Evolutionary conservation across 1,139 yeast species (phyloP), one percentile per base, ranked within the genome.

Genomic region (Arxiozyma telluris): DNA sequence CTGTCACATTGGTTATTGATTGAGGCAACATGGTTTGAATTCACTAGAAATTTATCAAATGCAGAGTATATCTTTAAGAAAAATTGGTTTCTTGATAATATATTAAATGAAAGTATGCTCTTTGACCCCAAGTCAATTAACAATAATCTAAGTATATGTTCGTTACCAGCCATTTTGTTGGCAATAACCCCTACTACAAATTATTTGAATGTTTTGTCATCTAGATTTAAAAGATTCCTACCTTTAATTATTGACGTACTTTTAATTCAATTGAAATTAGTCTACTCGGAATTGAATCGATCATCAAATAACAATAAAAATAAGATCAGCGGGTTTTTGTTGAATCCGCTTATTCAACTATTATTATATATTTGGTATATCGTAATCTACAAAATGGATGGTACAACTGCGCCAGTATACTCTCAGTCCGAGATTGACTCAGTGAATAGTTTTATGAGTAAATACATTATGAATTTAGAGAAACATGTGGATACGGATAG

Each of bases 21-120:
- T 49, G 60, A 62, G 48, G 53, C 62, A 1, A 59, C 65, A 4
- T 64, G 67, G 67, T 62, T 62, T 50, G 64, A 62, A 34, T 61
- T 62, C 44, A 52, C 62, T n/a, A 54, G 51, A 39, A 53, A 55
- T 44, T 46, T 54, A 39, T 47, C 55, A 7, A 51, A 46, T 9
- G 27, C 55, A n/a, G 54, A 54, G 12, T 47, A 55, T 20, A 47
- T 55, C 17, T 55, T 30, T 25, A 57, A 57, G 44, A 56, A 58
- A 44, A 49, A 45, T n/a, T 59, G 60, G 55, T 61, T 57, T 39
- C 47, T 57, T 39, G 53, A 58, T 8, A 49, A 44, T 50, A 50
- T 22, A 23, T 22, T 44, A 48, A 41, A 41, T 4, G 47, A 46
- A 15, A 53, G 22, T 12, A 25, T 51, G 8, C 50, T 41, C 25